Evolutionary conservation across 192 early-diverging fungal species (phyloP), one percentile per base, ranked within the genome.

Genomic region (Entomortierella chlamydospora): DNA sequence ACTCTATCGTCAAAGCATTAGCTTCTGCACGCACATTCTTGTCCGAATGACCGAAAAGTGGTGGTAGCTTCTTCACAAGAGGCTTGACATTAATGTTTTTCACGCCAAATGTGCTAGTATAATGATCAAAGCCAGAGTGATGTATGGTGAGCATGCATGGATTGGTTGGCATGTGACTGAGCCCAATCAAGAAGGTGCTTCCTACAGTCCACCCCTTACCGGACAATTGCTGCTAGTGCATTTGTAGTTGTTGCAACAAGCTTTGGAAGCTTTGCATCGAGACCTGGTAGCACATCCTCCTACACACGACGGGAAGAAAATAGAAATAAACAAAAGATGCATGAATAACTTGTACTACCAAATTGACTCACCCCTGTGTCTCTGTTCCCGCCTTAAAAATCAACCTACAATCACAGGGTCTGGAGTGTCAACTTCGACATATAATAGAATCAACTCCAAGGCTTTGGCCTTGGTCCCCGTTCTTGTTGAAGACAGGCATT

Each of bases 1-100:
- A 73, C 84, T 98, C 97, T 43, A 97, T 83, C 0, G 70, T 74
- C 34, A 58, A 64, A 20, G 60, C 61, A 57, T 81, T 86, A 82
- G 95, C 93, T 86, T 99, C 98, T 17, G 86, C 86, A 51, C 98
- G 88, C 17, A 99, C 97, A 54, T 85, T 90, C 59, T 96, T 97
- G 73, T 99, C 98, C 31, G 91, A 91, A 72, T 99, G 97, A 41
- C 92, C 92, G 85, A 99, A 99, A 30, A 98, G 84, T 73, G 96
- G 94, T 30, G 94, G 85, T 30, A 99, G 74, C 12, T 87, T 84
- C 76, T 98, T 98, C 31, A 98, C 57, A 31, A 99, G 83, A 4
- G 91, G 92, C 68, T 97, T 98, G n/a, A 93, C 83, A 34, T 87
- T 87, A 7, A 95, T 83, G 31, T 87, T 88, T 67, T 95, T 94